Evolutionary conservation across 306 rosid species (phyloP).

Genomic region (Citrullus colocynthis): DNA sequence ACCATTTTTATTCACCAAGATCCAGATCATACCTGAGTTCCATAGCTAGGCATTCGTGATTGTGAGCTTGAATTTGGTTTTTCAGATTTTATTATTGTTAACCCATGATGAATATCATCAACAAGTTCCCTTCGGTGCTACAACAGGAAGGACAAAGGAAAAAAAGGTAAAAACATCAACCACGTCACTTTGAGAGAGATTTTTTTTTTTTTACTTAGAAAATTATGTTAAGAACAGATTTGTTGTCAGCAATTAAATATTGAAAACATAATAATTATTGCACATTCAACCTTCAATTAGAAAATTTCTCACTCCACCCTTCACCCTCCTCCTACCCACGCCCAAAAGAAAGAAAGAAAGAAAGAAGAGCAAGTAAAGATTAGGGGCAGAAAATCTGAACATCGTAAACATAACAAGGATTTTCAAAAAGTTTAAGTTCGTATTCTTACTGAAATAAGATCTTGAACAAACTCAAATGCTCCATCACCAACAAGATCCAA

Average conservation of each 20-base stretch:
- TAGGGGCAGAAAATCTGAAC: not conserved
- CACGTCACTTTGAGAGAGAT: not conserved
- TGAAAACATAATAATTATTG: not conserved
- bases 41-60: slow-evolving; percentile 93
- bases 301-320: not conserved
- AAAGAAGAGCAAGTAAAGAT: not conserved
- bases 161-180: not conserved
- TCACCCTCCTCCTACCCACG: not conserved
- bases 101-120: slow-evolving; percentile 69
- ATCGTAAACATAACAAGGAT: not conserved
- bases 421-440: not conserved
- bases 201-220: too few species aligned
- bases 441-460: slow-evolving; percentile 56
- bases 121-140: slow-evolving; percentile 82
- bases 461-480: slow-evolving; percentile 85
- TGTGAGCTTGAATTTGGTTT: slow-evolving; percentile 59
- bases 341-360: not conserved
- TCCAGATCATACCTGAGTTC: slow-evolving; percentile 58
- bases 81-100: slow-evolving; percentile 52
- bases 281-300: not conserved
- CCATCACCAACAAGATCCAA: slow-evolving; percentile 90
- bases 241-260: not conserved
- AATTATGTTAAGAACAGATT: not conserved
- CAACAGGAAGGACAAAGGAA: not conserved
- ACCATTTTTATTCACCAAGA: not conserved